Percentiles rank a stretch among this genome's conserved stretches.
phyloP scores from a whole-genome alignment of 2,329 filamentous ascomycete genomes.

The Botrytis deweyae region DNA sequence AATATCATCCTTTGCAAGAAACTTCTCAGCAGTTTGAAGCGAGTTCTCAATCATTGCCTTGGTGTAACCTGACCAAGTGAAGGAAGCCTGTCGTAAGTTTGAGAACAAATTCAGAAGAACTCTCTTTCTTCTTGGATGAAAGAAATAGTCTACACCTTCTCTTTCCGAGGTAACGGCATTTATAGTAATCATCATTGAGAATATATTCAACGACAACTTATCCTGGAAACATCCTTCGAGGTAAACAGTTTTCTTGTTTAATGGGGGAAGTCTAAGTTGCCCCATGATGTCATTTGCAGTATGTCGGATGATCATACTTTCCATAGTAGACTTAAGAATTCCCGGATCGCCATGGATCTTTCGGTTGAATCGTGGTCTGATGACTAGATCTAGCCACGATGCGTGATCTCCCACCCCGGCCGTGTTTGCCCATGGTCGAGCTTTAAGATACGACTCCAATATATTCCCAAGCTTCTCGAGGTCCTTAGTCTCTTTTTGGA shows the following conservation, averaged over 20 bases:
- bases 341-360: slow-evolving; percentile 57
- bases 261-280: slow-evolving; percentile 64
- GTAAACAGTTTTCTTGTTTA: slow-evolving; percentile 69
- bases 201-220: slow-evolving; percentile 78
- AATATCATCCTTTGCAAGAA: slow-evolving; percentile 62
- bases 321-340: slow-evolving; percentile 68
- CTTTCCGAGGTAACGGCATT: slow-evolving; percentile 89
- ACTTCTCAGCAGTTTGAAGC: slow-evolving; percentile 64
- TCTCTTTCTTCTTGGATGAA: slow-evolving; percentile 71
- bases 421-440: slow-evolving; percentile 75
- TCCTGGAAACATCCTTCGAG: slow-evolving; percentile 84
- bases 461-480: slow-evolving; percentile 65
- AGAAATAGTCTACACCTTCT: slow-evolving; percentile 82
- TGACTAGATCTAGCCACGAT: slow-evolving; percentile 73
- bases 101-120: slow-evolving; percentile 66
- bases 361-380: slow-evolving; percentile 53
- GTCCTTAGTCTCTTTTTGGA: slow-evolving; percentile 58
- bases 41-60: slow-evolving; percentile 60
- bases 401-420: slow-evolving; percentile 51
- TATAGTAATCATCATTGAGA: slow-evolving; percentile 78
- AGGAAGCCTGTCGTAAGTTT: slow-evolving; percentile 80
- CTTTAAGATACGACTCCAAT: slow-evolving; percentile 68
- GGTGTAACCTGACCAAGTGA: slow-evolving; percentile 77
- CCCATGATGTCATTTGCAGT: slow-evolving; percentile 65
- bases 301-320: slow-evolving; percentile 80